Evolutionary conservation across 148 eudicot genomes (phyloP).

Genomic region (Agrostemma githago): DNA sequence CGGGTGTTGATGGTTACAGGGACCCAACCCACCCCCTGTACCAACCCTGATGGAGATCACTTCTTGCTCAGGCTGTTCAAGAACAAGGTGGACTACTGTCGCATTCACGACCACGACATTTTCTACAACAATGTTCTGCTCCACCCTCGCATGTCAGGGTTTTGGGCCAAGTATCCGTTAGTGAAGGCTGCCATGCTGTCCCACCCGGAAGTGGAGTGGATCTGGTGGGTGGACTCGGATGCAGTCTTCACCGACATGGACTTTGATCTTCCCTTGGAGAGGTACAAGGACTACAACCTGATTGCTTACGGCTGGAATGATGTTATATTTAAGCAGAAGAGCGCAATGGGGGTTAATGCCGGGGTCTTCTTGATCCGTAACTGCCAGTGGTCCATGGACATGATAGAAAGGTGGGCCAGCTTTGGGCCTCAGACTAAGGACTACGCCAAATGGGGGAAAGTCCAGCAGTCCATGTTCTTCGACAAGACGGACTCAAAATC

Average conservation of each 20-base stretch:
- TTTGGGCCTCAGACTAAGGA: conserved; percentile 13
- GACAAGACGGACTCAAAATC: conserved; percentile 5
- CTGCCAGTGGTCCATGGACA: conserved; percentile 71
- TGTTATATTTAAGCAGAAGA: conserved; percentile 39
- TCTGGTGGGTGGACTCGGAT: conserved; percentile 96
- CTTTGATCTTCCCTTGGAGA: conserved; percentile 52
- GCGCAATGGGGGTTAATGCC: conserved; percentile 72
- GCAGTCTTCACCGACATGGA: conserved; percentile 39
- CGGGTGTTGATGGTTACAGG: conserved; percentile 15
- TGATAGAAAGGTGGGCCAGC: conserved; percentile 16
- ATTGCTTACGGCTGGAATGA: conserved; percentile 62
- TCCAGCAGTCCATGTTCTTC: conserved; percentile 9
- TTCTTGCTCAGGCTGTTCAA: conserved; percentile 57
- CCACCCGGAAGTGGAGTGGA: conserved; percentile 91
- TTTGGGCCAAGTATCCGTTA: conserved; percentile 74
- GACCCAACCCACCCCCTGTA: conserved; percentile 10
- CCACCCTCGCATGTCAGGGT: conserved; percentile 54
- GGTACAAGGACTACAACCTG: conserved; percentile 52
- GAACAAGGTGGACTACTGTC: conserved; percentile 80
- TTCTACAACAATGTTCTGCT: conserved; percentile 71
- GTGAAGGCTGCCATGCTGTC: conserved; percentile 83
- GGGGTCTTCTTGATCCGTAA: conserved; percentile 69
- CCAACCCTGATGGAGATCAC: conserved; percentile 55
- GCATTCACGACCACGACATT: conserved; percentile 66
- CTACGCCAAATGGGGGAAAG: conserved; percentile 14